A percentile compares a stretch with the other conserved stretches of the same genome.
These are phyloP conservation scores for Thalassiosira profunda DNA, from an alignment of 108 stramenopile species.

Conservation along the genomic window DNA sequence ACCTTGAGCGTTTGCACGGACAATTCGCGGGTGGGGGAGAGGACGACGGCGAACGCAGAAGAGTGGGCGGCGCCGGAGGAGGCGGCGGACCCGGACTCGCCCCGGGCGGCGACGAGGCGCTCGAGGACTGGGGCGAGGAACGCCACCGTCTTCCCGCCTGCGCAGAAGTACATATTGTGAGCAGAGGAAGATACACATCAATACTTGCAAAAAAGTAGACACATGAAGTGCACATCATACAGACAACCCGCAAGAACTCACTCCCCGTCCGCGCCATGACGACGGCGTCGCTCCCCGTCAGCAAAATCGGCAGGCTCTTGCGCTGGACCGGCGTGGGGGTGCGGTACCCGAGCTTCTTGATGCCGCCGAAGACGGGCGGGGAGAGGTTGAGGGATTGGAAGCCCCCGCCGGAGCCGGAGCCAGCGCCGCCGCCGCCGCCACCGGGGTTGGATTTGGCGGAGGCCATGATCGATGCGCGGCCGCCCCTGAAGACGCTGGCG, in stretches of 20 bases:
- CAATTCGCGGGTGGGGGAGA: constrained; percentile 97
- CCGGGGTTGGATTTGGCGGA: no score
- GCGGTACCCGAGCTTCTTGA: constrained; percentile 95
- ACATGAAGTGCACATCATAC: neutral
- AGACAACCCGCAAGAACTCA: neutral
- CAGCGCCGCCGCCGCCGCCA: no score
- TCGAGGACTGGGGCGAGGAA: constrained; percentile 97
- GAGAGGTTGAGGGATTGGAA: constrained; percentile 88
- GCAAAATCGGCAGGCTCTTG: constrained; percentile 91
- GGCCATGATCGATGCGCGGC: no score
- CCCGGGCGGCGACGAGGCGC: constrained; percentile 57
- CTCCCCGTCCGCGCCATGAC: constrained; percentile 97
- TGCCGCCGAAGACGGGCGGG: constrained; percentile 75
- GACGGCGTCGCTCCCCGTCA: constrained; percentile 93
- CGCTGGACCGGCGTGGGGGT: constrained; percentile 99
- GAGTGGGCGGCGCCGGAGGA: constrained; percentile 4
- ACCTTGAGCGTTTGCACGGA: constrained; percentile 94
- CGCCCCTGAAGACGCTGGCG: no score
- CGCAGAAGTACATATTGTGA: no score
- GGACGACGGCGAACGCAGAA: constrained; percentile 75
- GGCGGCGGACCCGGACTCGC: constrained; percentile 16
- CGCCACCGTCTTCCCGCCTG: constrained; percentile 93
- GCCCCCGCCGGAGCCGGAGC: constrained; percentile 72
- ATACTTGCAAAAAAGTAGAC: neutral
- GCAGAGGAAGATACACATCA: constrained; percentile 24